Conservation (phyloP, 345 rosid species). For the Camelina neglecta region DNA sequence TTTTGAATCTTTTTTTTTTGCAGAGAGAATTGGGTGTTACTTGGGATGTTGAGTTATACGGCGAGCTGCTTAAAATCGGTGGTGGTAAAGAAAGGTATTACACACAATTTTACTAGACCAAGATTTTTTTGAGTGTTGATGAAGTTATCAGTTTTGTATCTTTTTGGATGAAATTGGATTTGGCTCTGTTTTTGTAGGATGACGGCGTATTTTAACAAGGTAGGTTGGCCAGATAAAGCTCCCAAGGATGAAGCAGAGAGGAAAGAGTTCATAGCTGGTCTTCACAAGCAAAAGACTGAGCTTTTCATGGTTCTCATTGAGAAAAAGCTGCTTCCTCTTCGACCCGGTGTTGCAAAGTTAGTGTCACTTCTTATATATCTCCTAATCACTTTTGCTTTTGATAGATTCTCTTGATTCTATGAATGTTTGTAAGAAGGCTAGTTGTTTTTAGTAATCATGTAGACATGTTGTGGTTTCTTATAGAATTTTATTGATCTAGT, state of each 20-base stretch:
- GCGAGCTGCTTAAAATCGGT: conserved; percentile 89
- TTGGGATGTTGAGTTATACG: conserved; percentile 95
- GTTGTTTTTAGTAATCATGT: neutral
- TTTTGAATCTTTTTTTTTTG: neutral
- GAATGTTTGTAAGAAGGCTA: neutral
- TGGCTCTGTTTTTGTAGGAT: conserved; percentile 55
- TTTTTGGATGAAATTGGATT: neutral
- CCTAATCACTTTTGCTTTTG: neutral
- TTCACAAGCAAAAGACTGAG: conserved; percentile 87
- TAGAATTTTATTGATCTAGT: neutral
- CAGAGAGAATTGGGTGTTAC: conserved; percentile 83
- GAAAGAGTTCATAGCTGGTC: conserved; percentile 83
- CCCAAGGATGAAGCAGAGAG: conserved; percentile 87
- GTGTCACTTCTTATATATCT: conserved; percentile 18
- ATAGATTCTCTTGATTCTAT: no score
- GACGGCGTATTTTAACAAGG: conserved; percentile 92
- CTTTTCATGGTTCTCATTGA: conserved; percentile 92
- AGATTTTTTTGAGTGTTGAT: neutral
- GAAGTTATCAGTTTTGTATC: neutral
- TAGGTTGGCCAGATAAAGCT: conserved; percentile 91
- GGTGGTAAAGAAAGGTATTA: conserved; percentile 93
- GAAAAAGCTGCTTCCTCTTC: conserved; percentile 84
- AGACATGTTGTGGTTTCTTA: neutral
- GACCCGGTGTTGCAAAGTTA: conserved; percentile 92
- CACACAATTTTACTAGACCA: neutral